Evolutionary conservation across 129 eudicot genomes (phyloP), one percentile per base, ranked within the genome.

Genomic region (Pittosporum tobira): DNA sequence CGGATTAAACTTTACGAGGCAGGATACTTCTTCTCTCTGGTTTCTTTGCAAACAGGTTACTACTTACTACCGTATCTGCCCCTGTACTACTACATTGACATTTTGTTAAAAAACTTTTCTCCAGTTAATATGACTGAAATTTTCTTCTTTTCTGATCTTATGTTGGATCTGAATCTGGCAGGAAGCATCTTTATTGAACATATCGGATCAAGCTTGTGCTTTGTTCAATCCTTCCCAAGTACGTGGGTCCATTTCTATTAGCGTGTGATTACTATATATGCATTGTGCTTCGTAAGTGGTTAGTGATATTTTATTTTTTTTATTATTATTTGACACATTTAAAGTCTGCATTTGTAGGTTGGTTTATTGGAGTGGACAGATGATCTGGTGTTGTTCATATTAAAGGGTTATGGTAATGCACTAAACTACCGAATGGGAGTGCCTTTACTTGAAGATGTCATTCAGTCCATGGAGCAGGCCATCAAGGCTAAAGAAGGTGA

Each of bases 361-460:
- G 66, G 63, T 27, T 69, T 79, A 62, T 74, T 93, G 79, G 99
- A 93, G 82, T 93, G 99, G 99, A 73, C 96, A 15, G 99, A 93
- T 65, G 99, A 93, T 64, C 56, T 93, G 68, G 99, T 87, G 85
- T 68, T 74, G 51, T 93, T 93, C 71, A 64, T 83, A 64, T 63
- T 87, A 42, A 93, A 93, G 73, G 99, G 96, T 51, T 93, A 93
- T 58, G 99, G 99, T 52, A 87, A 87, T 58, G 76, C 99, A 40
- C 62, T 93, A 51, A 93, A 93, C 71, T 93, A 93, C 70, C 85
- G 84, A 53, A 93, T 93, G 99, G 99, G 99, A 64, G 85, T 93
- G 55, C 99, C 99, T 48, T 69, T 93, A 67, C 82, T 93, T 64
- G 72, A 84, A 51, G 99, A 93, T 64, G 99, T 93, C 36, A 61